Conservation (phyloP, 208 protist species). For the Acanthamoeba comandoni region DNA sequence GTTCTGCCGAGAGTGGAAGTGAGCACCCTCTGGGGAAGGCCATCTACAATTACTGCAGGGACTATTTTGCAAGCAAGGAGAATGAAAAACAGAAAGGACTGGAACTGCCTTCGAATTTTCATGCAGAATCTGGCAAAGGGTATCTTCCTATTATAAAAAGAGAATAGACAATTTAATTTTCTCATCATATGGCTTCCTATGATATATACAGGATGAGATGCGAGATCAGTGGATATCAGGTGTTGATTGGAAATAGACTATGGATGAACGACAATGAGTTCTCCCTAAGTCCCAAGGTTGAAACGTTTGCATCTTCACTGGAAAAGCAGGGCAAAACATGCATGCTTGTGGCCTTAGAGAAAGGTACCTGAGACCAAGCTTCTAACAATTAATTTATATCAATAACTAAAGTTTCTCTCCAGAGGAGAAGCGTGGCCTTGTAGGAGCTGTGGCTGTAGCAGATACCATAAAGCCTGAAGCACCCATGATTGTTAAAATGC, state of each 20-base stretch:
- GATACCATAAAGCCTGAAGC: constrained; percentile 93
- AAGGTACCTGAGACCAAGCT: background rate
- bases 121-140: no score
- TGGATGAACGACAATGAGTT: constrained; percentile 72
- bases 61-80: no score
- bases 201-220: no score
- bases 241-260: constrained; percentile 75
- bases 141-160: no score
- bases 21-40: constrained; percentile 93
- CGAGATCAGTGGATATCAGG: background rate
- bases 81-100: no score
- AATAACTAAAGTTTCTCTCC: no score
- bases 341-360: constrained; percentile 90
- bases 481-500: constrained; percentile 85
- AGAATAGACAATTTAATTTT: no score
- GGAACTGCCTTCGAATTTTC: no score
- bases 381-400: no score
- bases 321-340: constrained; percentile 83
- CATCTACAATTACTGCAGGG: constrained; percentile 80
- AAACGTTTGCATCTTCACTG: background rate
- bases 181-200: no score
- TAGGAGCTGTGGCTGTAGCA: constrained; percentile 87
- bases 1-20: constrained; percentile 66
- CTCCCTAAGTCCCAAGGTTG: background rate
- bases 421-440: no score